Conservation (phyloP, 2,329 filamentous ascomycete species). For the Aspergillus aculeatus region DNA sequence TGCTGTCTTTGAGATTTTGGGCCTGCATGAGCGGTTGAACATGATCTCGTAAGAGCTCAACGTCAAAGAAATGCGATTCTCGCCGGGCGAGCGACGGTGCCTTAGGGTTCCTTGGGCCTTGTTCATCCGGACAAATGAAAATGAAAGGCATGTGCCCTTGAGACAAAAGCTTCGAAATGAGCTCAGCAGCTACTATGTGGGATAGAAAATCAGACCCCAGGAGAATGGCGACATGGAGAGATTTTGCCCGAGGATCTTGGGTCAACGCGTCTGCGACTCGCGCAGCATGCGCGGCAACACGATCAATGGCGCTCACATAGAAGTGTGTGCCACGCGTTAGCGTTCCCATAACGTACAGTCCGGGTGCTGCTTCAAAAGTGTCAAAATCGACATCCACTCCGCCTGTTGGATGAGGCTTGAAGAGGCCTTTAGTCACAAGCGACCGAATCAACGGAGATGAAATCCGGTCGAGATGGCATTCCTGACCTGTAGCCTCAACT, state of each 20-base stretch:
- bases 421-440: constrained; percentile 5
- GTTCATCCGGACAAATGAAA: constrained; percentile 5
- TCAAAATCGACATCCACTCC: constrained; percentile 12
- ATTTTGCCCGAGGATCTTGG: constrained; percentile 1
- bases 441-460: constrained; percentile 10
- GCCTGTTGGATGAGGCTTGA: constrained; percentile 8
- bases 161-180: constrained; percentile 10
- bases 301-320: constrained; percentile 13
- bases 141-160: constrained; percentile 14
- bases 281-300: constrained; percentile 9
- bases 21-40: constrained; percentile 3
- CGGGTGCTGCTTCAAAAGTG: constrained; percentile 7
- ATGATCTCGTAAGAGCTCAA: constrained; percentile 3
- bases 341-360: constrained; percentile 8
- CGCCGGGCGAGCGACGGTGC: constrained; percentile 1
- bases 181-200: constrained; percentile 8
- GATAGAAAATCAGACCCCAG: constrained; percentile 10
- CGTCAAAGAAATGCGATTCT: constrained; percentile 10
- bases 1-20: not conserved
- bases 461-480: constrained; percentile 6
- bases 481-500: constrained; percentile 12
- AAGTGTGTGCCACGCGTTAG: constrained; percentile 13
- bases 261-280: constrained; percentile 12
- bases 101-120: not conserved
- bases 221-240: constrained; percentile 11